Evolutionary conservation across 495 filamentous ascomycete genomes (phyloP).

Genomic region (Corynascus novoguineensis): DNA sequence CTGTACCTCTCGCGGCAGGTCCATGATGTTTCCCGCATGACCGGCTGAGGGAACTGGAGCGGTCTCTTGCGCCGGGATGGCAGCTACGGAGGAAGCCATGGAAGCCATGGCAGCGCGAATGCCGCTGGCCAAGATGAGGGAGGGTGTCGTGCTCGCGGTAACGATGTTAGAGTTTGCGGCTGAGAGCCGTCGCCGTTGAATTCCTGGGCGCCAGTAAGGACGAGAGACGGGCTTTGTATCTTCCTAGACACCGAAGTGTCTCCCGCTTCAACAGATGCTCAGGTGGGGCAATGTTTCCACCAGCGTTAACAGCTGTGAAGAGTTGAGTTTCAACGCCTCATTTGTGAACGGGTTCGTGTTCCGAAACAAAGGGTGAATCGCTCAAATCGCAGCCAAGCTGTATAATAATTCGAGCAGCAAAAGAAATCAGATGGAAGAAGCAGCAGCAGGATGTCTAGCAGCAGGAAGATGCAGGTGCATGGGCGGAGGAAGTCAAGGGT

Average conservation of each 20-base stretch:
- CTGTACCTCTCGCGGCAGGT: constrained; percentile 48
- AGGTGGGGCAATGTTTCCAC: too few species aligned
- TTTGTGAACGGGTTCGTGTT: too few species aligned
- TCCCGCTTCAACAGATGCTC: too few species aligned
- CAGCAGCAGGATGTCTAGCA: too few species aligned
- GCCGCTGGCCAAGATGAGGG: constrained; percentile 7
- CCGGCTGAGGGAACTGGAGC: neutral
- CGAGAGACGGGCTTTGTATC: too few species aligned
- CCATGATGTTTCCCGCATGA: constrained; percentile 29
- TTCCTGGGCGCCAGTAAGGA: too few species aligned
- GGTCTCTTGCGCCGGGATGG: constrained; percentile 6
- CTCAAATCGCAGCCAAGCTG: too few species aligned
- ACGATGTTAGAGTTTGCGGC: neutral
- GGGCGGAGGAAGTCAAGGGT: neutral
- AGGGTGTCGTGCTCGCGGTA: neutral
- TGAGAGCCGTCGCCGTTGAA: neutral
- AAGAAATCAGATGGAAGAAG: neutral
- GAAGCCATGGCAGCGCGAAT: neutral
- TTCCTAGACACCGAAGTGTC: too few species aligned
- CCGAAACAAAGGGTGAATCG: too few species aligned
- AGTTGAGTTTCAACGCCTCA: too few species aligned
- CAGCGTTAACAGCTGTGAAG: too few species aligned
- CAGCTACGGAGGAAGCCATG: constrained; percentile 19
- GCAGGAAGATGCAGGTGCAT: neutral
- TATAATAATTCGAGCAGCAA: too few species aligned